phyloP scores from a whole-genome alignment of 1,284 basidiomycete genomes.

The Trichosporon sp. region DNA sequence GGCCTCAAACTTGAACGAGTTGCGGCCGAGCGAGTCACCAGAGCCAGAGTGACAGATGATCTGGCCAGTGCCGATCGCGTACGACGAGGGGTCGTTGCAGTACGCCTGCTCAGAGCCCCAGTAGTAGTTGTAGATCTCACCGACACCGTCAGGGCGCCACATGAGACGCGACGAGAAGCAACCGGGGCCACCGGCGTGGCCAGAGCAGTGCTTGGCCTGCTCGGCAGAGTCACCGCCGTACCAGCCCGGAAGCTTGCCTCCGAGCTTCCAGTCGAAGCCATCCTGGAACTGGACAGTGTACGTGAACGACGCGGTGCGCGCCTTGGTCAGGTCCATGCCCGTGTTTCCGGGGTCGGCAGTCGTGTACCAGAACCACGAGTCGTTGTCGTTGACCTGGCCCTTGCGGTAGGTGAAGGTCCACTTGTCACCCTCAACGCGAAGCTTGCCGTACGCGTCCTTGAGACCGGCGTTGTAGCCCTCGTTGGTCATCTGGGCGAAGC shows the following conservation, averaged over 20 bases:
- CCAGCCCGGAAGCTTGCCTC: conserved; percentile 49
- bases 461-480: conserved; percentile 7
- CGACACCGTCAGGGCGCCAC: conserved; percentile 41
- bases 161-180: conserved; percentile 49
- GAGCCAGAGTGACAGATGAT: conserved; percentile 3
- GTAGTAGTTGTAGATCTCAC: conserved; percentile 45
- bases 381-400: conserved; percentile 9
- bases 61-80: conserved; percentile 3
- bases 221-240: conserved; percentile 30
- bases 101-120: conserved; percentile 8
- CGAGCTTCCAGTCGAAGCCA: conserved; percentile 45
- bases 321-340: conserved; percentile 5
- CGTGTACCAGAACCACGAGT: conserved; percentile 12
- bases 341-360: conserved; percentile 8
- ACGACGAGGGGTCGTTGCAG: conserved; percentile 8
- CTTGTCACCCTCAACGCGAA: background rate
- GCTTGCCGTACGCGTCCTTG: conserved; percentile 4
- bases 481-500: conserved; percentile 6
- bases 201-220: conserved; percentile 43
- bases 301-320: conserved; percentile 21
- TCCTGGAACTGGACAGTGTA: conserved; percentile 46
- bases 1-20: conserved; percentile 6
- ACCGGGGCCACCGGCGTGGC: conserved; percentile 33
- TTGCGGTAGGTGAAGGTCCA: conserved; percentile 4
- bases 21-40: conserved; percentile 10